Evolutionary conservation across 768 basidiomycete genomes (phyloP).

Genomic region (Pleurotus eryngii): DNA sequence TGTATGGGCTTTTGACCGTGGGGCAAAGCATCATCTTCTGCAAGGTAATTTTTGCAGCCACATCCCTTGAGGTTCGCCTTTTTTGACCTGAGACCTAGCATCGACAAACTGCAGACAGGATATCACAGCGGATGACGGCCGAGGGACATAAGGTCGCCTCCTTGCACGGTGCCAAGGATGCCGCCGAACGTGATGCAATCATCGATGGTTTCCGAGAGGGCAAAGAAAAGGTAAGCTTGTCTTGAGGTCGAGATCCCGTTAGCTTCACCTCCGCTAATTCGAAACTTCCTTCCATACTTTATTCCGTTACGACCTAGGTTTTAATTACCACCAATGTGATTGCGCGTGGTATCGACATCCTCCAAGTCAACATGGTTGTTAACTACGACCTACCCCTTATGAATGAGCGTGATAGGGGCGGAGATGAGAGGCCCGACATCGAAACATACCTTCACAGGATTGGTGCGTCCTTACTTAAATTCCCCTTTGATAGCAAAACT

Average conservation of each 20-base stretch:
- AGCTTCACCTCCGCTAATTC: neutral
- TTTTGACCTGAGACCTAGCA: slow-evolving; percentile 42
- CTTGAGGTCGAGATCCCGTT: neutral
- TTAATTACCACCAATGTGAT: slow-evolving; percentile 99
- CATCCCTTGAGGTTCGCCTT: slow-evolving; percentile 1
- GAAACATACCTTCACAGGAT: slow-evolving; percentile 99
- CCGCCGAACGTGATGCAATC: slow-evolving; percentile 81
- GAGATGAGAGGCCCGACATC: slow-evolving; percentile 73
- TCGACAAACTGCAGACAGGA: slow-evolving; percentile 89
- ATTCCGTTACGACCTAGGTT: slow-evolving; percentile 30
- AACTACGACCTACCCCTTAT: slow-evolving; percentile 94
- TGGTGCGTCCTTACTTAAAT: slow-evolving; percentile 46
- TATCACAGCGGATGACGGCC: slow-evolving; percentile 83
- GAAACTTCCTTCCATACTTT: neutral
- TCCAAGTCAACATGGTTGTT: slow-evolving; percentile 99
- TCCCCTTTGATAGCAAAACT: no score
- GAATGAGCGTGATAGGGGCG: slow-evolving; percentile 58
- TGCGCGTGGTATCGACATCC: slow-evolving; percentile 96
- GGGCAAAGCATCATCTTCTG: slow-evolving; percentile 99
- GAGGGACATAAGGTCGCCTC: slow-evolving; percentile 98
- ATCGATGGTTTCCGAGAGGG: slow-evolving; percentile 97
- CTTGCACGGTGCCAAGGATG: slow-evolving; percentile 92
- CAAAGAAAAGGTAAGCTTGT: slow-evolving; percentile 72
- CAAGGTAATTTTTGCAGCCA: slow-evolving; percentile 49
- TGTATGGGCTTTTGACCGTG: slow-evolving; percentile 89